phyloP scores from a whole-genome alignment of 352 stramenopile genomes.

The Phytophthora ramorum region DNA sequence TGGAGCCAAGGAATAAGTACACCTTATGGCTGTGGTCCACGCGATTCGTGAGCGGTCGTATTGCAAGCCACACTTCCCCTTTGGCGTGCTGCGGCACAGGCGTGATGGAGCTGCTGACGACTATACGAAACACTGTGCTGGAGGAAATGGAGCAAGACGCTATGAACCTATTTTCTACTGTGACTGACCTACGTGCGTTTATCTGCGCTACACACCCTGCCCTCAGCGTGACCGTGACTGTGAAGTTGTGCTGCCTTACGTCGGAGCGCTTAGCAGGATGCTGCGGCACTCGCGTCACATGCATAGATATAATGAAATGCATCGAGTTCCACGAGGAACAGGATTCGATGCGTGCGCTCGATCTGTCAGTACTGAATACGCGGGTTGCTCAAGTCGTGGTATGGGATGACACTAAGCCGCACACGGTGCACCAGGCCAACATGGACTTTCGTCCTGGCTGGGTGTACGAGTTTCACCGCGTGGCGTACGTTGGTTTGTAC shows the following conservation, averaged over 20 bases:
- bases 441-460: neutral
- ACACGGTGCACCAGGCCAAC: neutral
- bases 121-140: neutral
- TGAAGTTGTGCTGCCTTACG: too few species aligned
- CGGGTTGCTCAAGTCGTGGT: neutral
- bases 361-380: neutral
- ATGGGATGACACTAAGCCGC: neutral
- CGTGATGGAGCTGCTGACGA: conserved; percentile 1
- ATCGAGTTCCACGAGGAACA: neutral
- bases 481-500: neutral
- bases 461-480: conserved; percentile 1
- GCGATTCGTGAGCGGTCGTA: too few species aligned
- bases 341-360: neutral
- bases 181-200: conserved; percentile 4
- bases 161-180: conserved; percentile 1
- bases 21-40: too few species aligned
- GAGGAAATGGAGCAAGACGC: conserved; percentile 3
- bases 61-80: neutral
- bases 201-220: conserved; percentile 1
- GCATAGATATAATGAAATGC: too few species aligned
- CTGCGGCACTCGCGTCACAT: too few species aligned
- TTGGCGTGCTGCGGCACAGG: neutral
- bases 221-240: neutral
- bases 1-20: neutral
- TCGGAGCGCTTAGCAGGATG: too few species aligned